phyloP scores from a whole-genome alignment of 345 rosid genomes.

The Melastoma malabathricum region DNA sequence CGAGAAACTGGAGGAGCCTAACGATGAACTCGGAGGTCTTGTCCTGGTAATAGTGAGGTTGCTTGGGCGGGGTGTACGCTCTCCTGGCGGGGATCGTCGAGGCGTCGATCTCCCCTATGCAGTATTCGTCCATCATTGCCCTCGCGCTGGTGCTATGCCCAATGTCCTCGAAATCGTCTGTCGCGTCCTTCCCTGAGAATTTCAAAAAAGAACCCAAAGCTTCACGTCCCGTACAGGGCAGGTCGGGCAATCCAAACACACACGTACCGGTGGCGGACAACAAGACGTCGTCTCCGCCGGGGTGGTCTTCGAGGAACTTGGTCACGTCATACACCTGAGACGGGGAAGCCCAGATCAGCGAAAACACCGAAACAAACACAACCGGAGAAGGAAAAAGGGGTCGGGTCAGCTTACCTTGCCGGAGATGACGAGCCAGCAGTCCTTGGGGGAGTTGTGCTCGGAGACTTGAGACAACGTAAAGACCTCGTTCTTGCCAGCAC shows the following conservation, averaged over 20 bases:
- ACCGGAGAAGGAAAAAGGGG: not conserved
- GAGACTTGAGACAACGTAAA: conserved; percentile 62
- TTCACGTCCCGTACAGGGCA: not conserved
- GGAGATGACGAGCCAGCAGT: conserved; percentile 60
- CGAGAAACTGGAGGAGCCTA: conserved; percentile 63
- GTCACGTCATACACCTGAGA: conserved; percentile 38
- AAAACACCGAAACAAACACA: not conserved
- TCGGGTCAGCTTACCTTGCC: conserved; percentile 28
- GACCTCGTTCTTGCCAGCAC: conserved; percentile 26
- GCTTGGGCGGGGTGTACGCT: conserved; percentile 42
- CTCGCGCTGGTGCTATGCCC: conserved; percentile 50
- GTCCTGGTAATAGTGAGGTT: conserved; percentile 67
- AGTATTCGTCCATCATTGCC: conserved; percentile 53
- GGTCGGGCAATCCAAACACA: not conserved
- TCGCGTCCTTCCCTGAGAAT: conserved; percentile 57
- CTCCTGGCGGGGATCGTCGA: conserved; percentile 44
- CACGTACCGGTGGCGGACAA: conserved; percentile 34
- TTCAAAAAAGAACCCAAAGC: not conserved
- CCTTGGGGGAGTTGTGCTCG: conserved; percentile 36
- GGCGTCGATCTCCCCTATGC: conserved; percentile 43
- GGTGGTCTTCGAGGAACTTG: conserved; percentile 42
- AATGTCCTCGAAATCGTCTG: conserved; percentile 60
- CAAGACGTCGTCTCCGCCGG: conserved; percentile 42
- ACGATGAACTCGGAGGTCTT: conserved; percentile 71
- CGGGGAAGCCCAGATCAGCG: not conserved